phyloP scores from a whole-genome alignment of 306 rosid species.

The Rosa rugosa region DNA sequence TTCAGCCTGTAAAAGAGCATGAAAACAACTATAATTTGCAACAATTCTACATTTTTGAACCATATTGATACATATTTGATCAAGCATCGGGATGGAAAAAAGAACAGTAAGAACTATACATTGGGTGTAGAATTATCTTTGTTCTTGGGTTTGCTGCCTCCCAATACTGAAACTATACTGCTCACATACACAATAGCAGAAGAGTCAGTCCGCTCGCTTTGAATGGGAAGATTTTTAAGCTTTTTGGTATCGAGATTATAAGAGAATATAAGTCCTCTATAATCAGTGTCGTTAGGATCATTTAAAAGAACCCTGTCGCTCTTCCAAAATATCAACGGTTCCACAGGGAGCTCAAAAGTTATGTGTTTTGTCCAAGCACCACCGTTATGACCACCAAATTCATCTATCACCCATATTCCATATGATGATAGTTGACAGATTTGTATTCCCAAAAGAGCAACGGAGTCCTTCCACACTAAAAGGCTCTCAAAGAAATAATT shows the following conservation, averaged over 20 bases:
- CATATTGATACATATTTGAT: background rate
- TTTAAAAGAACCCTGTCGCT: background rate
- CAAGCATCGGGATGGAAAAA: background rate
- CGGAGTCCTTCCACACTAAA: background rate
- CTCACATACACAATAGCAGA: background rate
- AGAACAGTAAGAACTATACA: background rate
- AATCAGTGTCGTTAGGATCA: background rate
- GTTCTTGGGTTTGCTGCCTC: background rate
- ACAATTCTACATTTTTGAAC: background rate
- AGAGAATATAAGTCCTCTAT: background rate
- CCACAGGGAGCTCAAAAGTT: background rate
- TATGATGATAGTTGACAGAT: background rate
- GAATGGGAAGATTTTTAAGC: background rate
- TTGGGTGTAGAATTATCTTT: background rate
- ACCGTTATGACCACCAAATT: background rate
- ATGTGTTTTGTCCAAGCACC: conserved; percentile 3
- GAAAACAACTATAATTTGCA: background rate
- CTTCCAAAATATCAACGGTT: background rate
- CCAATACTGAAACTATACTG: background rate
- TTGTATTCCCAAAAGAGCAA: too few species aligned
- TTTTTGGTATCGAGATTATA: background rate
- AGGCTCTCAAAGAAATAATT: background rate
- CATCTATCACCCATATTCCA: background rate
- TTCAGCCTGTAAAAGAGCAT: background rate
- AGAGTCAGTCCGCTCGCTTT: background rate